Percentiles rank a stretch among this genome's conserved stretches.
These are phyloP conservation scores for Wickerhamiella azyma DNA, from an alignment of 805 yeast genomes.

Conservation along the genomic window DNA sequence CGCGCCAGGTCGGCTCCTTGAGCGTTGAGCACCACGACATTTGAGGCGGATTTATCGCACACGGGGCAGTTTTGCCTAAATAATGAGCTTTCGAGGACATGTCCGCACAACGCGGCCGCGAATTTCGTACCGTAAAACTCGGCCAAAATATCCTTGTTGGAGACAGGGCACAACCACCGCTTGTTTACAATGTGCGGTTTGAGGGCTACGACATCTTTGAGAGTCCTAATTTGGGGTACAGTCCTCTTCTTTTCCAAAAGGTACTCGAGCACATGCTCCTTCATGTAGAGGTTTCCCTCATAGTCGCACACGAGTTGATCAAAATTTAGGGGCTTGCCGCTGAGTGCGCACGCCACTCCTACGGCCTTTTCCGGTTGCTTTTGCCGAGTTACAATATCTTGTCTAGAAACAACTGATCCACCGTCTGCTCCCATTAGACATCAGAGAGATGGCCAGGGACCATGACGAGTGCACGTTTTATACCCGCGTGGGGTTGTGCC, in stretches of 20 bases:
- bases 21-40: constrained; percentile 29
- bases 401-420: constrained; percentile 31
- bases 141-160: constrained; percentile 23
- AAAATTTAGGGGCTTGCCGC: constrained; percentile 30
- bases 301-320: constrained; percentile 48
- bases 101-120: constrained; percentile 33
- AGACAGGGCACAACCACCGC: constrained; percentile 29
- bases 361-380: not conserved
- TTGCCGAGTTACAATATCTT: not conserved
- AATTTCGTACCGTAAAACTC: constrained; percentile 29
- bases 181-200: constrained; percentile 22
- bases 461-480: constrained; percentile 38
- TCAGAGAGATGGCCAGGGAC: not conserved
- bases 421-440: constrained; percentile 38
- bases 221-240: constrained; percentile 24
- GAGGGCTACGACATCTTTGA: constrained; percentile 35
- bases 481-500: constrained; percentile 75
- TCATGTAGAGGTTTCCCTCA: constrained; percentile 50
- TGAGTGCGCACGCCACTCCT: constrained; percentile 33
- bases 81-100: constrained; percentile 19
- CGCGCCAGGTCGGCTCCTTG: constrained; percentile 21
- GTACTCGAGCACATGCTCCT: constrained; percentile 46
- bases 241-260: constrained; percentile 27
- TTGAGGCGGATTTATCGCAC: constrained; percentile 26
- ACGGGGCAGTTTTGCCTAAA: constrained; percentile 20